Percentiles rank a stretch among this genome's conserved stretches.
These are phyloP conservation scores for Chrysanthemum seticuspe DNA, from an alignment of 129 eudicot species.

Conservation along the genomic window DNA sequence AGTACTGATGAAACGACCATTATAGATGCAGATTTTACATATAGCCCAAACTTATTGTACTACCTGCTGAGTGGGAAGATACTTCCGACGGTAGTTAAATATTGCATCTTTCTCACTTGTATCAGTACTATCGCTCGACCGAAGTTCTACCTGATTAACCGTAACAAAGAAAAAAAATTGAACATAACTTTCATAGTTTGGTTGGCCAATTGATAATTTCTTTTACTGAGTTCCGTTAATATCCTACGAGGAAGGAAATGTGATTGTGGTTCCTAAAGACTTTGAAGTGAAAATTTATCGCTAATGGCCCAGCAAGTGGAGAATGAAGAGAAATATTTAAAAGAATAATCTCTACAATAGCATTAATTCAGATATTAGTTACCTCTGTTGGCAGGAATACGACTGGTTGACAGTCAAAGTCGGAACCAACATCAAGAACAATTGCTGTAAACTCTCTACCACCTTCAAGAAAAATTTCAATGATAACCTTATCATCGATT, in stretches of 20 bases:
- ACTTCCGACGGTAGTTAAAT: conserved; percentile 79
- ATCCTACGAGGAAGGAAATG: neutral
- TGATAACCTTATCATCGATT: conserved; percentile 75
- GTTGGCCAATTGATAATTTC: conserved; percentile 6
- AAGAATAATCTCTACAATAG: conserved; percentile 8
- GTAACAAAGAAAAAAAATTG: neutral
- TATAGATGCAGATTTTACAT: conserved; percentile 7
- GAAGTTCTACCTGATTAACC: conserved; percentile 79
- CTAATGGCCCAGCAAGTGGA: conserved; percentile 3
- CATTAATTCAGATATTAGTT: neutral
- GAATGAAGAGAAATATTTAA: neutral
- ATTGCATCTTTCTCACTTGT: conserved; percentile 78
- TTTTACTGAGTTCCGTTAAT: conserved; percentile 4
- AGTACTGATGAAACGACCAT: neutral
- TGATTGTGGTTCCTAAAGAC: conserved; percentile 13
- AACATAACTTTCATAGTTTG: neutral
- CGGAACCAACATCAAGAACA: conserved; percentile 84
- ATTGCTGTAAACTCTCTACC: conserved; percentile 93
- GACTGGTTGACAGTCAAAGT: conserved; percentile 60
- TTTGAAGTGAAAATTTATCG: neutral
- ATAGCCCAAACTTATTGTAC: conserved; percentile 2
- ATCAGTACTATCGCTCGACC: conserved; percentile 52
- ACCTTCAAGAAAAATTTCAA: conserved; percentile 89
- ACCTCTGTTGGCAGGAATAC: conserved; percentile 90
- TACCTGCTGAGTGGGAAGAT: conserved; percentile 97